Evolutionary conservation across 2,329 filamentous ascomycete genomes (phyloP).

Genomic region (Cladophialophora bantiana): DNA sequence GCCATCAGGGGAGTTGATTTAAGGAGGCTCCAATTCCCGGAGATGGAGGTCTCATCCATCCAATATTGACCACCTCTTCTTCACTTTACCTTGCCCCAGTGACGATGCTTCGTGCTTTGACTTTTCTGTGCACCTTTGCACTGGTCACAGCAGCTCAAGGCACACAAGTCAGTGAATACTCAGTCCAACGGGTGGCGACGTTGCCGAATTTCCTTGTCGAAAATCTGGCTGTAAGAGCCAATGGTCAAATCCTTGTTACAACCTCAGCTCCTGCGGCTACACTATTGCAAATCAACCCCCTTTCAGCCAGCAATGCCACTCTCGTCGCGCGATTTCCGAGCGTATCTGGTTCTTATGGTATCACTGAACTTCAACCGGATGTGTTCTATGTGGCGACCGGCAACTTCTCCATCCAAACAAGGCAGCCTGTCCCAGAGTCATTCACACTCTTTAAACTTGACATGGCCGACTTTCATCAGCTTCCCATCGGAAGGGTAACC

Average conservation of each 20-base stretch:
- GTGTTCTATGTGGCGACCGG: conserved; percentile 3
- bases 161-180: neutral
- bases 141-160: neutral
- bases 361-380: neutral
- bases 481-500: conserved; percentile 3
- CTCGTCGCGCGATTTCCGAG: neutral
- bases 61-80: neutral
- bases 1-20: neutral
- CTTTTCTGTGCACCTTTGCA: neutral
- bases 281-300: neutral
- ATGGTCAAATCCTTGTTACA: neutral
- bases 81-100: neutral
- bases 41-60: neutral
- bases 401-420: conserved; percentile 14
- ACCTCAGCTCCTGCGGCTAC: neutral
- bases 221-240: neutral
- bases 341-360: neutral
- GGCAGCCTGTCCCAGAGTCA: conserved; percentile 10
- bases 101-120: neutral
- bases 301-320: neutral
- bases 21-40: neutral
- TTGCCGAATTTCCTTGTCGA: neutral
- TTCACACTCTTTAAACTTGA: conserved; percentile 11
- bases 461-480: conserved; percentile 5
- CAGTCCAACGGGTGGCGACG: neutral